Base-by-base conservation (phyloP, 441 rosid species). In the Metrosideros polymorpha region DNA sequence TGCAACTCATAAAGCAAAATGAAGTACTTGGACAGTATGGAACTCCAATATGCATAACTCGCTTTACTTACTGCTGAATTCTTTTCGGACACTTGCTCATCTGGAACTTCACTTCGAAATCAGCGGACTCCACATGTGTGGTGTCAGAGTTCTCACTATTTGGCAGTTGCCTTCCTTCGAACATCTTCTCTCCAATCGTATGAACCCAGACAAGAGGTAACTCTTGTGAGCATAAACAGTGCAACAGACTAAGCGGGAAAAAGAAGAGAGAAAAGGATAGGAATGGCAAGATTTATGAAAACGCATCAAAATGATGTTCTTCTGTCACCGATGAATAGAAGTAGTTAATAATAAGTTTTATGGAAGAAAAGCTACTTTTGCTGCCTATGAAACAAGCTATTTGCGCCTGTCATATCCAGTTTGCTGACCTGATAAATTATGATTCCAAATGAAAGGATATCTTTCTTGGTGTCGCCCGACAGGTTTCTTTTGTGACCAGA, bases 391-490 rank as follows among this genome's bases (percentile, higher is more conserved):
- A 35, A 35, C 79, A 66, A 22, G n/a, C 79, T 66, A 35, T 66
- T 19, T 66, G 45, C 15, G 12, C 29, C 12, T 35, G 14, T 51
- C 39, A 22, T 51, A 32, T 19, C 61, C 42, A n/a, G 39, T 55
- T 50, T 50, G 84, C 57, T 9, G 45, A 85, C 95, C 94, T 93
- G 92, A 86, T 92, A 91, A 63, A 91, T 86, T 59, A 94, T 91
- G 85, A 82, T 47, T 6, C 94, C 95, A 63, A 93, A 89, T 27
- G 91, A 87, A 55, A 17, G 49, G 18, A 93, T 63, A 87, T 93
- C 95, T 84, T 89, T 90, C 82, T 77, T 59, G 45, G 93, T 91
- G 88, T 87, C 93, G 29, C 86, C 27, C 19, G 71, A 71, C 50
- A 82, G 89, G 85, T 24, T 88, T 87, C 84, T 87, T 24, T 61